Evolutionary conservation across 192 early-diverging fungal genomes (phyloP).

Genomic region (Diversispora eburnea): DNA sequence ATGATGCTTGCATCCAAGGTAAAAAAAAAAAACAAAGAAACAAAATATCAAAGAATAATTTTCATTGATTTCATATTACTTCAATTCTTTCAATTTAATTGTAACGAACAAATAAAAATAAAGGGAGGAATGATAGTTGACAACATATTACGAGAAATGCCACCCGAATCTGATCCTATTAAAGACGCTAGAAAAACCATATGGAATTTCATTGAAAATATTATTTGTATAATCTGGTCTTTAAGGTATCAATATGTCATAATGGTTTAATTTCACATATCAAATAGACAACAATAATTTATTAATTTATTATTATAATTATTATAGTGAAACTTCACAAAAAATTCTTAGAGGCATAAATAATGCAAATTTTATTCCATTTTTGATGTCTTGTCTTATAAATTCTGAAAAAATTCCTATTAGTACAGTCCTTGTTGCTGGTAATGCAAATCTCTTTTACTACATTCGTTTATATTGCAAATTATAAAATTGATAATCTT

Average conservation of each 20-base stretch:
- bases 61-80: too few relatives aligned
- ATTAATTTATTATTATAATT: neutral
- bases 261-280: neutral
- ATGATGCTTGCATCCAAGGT: constrained; percentile 46
- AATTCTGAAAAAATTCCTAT: constrained; percentile 45
- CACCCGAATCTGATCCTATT: constrained; percentile 32
- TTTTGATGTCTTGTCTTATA: constrained; percentile 68
- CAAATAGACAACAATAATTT: neutral
- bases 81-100: too few relatives aligned
- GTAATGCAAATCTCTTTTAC: constrained; percentile 31
- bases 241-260: constrained; percentile 33
- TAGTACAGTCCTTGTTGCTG: constrained; percentile 51
- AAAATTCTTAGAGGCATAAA: constrained; percentile 65
- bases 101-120: too few relatives aligned
- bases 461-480: constrained; percentile 14
- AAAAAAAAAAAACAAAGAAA: too few relatives aligned
- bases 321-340: constrained; percentile 64
- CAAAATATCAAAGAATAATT: too few relatives aligned
- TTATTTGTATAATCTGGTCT: constrained; percentile 54
- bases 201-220: constrained; percentile 58
- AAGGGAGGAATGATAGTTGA: constrained; percentile 15
- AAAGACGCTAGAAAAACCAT: constrained; percentile 42
- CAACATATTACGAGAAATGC: constrained; percentile 33
- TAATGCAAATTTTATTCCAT: constrained; percentile 54
- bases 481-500: too few relatives aligned